Conservation (phyloP, 2,329 filamentous ascomycete genomes). For the Reticulascus tulasneorum region DNA sequence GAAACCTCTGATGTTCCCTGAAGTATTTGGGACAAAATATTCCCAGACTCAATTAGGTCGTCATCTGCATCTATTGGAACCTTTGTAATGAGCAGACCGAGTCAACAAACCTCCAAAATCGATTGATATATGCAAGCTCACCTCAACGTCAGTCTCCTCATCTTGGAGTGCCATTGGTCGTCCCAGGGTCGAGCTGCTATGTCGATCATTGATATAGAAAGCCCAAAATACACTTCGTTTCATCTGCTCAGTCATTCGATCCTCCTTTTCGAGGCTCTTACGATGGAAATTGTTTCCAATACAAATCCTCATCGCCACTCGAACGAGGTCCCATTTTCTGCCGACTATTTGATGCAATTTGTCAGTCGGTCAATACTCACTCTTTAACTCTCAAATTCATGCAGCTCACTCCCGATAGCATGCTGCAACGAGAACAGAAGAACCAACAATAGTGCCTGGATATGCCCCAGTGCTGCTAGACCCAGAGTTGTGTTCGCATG, state of each 20-base stretch:
- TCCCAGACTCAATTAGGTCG: conserved; percentile 1
- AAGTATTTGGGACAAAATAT: background rate
- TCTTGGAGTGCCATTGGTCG: background rate
- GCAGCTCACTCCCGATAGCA: background rate
- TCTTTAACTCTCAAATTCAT: background rate
- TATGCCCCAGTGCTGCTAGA: background rate
- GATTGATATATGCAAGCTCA: background rate
- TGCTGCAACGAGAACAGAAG: conserved; percentile 1
- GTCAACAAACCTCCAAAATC: background rate
- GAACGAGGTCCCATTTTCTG: conserved; percentile 1
- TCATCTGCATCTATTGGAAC: background rate
- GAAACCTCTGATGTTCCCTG: background rate
- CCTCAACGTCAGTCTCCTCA: background rate
- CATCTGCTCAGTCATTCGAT: background rate
- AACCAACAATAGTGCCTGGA: background rate
- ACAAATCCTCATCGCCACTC: conserved; percentile 1
- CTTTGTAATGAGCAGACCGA: no score
- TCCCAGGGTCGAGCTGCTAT: conserved; percentile 1
- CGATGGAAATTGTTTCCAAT: background rate
- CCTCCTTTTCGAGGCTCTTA: background rate
- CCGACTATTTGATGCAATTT: background rate
- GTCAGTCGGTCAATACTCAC: background rate
- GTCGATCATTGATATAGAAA: conserved; percentile 1
- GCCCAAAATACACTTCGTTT: conserved; percentile 1
- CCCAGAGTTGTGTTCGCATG: background rate